Conservation (phyloP, 2,329 filamentous ascomycete genomes). For the Cladosporium sp. region DNA sequence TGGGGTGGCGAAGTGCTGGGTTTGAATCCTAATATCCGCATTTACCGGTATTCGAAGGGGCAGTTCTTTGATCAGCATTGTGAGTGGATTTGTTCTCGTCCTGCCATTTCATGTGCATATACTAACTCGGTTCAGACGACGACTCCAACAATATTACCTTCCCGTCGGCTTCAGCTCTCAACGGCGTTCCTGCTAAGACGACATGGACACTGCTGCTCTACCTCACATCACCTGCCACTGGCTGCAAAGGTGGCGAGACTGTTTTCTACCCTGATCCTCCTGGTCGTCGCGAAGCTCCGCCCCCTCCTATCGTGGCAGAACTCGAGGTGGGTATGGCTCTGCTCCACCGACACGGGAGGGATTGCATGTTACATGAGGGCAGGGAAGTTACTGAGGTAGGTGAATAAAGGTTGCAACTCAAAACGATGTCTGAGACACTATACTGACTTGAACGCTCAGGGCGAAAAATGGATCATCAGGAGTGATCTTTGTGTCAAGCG, state of each 20-base stretch:
- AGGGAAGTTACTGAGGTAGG: slow-evolving; percentile 64
- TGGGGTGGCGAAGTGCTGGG: slow-evolving; percentile 86
- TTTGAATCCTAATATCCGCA: slow-evolving; percentile 82
- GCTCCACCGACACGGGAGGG: slow-evolving; percentile 83
- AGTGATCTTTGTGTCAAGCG: slow-evolving; percentile 74
- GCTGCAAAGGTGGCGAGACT: slow-evolving; percentile 83
- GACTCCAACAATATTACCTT: slow-evolving; percentile 76
- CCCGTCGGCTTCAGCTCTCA: slow-evolving; percentile 44
- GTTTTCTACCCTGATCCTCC: slow-evolving; percentile 77
- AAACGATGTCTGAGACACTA: neutral
- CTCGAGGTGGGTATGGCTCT: slow-evolving; percentile 84
- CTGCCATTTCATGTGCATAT: neutral
- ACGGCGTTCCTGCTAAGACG: slow-evolving; percentile 61
- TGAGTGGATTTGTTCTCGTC: slow-evolving; percentile 52
- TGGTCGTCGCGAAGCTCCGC: slow-evolving; percentile 41
- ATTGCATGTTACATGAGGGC: slow-evolving; percentile 88
- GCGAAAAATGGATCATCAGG: slow-evolving; percentile 89
- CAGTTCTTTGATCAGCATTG: slow-evolving; percentile 95
- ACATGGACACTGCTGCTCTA: slow-evolving; percentile 93
- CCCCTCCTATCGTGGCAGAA: slow-evolving; percentile 65
- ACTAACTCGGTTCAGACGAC: slow-evolving; percentile 63
- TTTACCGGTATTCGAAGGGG: slow-evolving; percentile 82
- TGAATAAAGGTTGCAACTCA: neutral
- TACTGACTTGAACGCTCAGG: slow-evolving; percentile 37
- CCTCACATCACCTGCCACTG: slow-evolving; percentile 72